phyloP scores from a whole-genome alignment of 371 early-diverging fungal species.

The Choanephora cucurbitarum region DNA sequence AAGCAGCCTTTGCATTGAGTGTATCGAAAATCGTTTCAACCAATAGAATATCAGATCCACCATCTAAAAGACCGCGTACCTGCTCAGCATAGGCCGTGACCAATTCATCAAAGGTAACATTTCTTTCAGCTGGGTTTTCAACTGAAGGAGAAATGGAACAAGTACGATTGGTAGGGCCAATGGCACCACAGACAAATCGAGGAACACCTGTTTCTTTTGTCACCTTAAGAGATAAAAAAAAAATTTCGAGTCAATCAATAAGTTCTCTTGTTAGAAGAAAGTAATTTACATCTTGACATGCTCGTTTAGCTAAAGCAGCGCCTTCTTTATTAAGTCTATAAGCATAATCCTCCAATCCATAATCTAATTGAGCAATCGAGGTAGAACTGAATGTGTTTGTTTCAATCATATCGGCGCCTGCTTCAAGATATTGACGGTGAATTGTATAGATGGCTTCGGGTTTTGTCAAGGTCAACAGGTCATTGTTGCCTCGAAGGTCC shows the following conservation, averaged over 20 bases:
- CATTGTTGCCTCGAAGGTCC: constrained; percentile 94
- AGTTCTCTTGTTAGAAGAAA: too few species aligned
- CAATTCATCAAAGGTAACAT: constrained; percentile 92
- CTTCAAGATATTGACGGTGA: constrained; percentile 85
- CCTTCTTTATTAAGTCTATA: constrained; percentile 93
- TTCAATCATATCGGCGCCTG: constrained; percentile 93
- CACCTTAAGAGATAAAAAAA: too few species aligned
- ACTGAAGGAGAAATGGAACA: constrained; percentile 95
- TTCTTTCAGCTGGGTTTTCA: constrained; percentile 91
- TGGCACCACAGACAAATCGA: constrained; percentile 85
- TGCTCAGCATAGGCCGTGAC: constrained; percentile 89
- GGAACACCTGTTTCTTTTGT: constrained; percentile 66
- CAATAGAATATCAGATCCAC: constrained; percentile 87
- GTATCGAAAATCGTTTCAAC: constrained; percentile 97
- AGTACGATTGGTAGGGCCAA: constrained; percentile 95
- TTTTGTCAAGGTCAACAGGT: constrained; percentile 86
- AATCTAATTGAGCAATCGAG: constrained; percentile 90
- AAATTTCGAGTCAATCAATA: too few species aligned
- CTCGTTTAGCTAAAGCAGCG: constrained; percentile 81
- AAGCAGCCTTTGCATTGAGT: constrained; percentile 90
- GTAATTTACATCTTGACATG: constrained; percentile 77
- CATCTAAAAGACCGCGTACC: constrained; percentile 87
- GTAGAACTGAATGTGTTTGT: constrained; percentile 94
- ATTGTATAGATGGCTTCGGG: constrained; percentile 86
- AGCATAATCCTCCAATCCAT: constrained; percentile 78